Evolutionary conservation across 129 eudicot genomes (phyloP).

Genomic region (Flaveria ramosissima): DNA sequence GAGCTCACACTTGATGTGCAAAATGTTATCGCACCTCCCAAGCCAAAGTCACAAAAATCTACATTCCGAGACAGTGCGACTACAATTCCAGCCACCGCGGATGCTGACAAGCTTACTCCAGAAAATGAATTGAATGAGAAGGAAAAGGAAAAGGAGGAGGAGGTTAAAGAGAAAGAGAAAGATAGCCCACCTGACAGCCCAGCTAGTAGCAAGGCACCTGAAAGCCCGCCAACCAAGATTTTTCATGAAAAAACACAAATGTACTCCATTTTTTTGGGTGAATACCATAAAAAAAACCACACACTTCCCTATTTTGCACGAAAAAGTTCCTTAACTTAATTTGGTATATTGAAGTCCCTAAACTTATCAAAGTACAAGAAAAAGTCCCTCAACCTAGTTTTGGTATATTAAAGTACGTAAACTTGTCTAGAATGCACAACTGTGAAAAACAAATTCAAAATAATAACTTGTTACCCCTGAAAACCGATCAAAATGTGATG

Average conservation of each 20-base stretch:
- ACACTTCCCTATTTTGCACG: background rate
- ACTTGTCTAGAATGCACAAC: conserved; percentile 1
- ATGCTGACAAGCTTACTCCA: conserved; percentile 39
- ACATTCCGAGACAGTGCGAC: conserved; percentile 23
- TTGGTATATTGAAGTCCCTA: background rate
- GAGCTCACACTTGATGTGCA: conserved; percentile 90
- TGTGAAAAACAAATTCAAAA: background rate
- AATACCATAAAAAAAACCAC: background rate
- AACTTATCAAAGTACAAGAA: background rate
- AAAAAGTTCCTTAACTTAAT: background rate
- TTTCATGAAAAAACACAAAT: conserved; percentile 49
- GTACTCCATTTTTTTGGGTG: conserved; percentile 24
- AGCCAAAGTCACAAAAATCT: conserved; percentile 51
- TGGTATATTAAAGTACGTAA: background rate
- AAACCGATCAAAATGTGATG: background rate
- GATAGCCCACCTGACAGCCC: conserved; percentile 66
- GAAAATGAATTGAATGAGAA: conserved; percentile 42
- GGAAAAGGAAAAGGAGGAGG: conserved; percentile 30
- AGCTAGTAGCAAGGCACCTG: conserved; percentile 47
- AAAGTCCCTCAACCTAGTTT: background rate
- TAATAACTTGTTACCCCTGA: background rate
- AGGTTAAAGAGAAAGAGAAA: conserved; percentile 7
- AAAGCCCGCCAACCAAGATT: conserved; percentile 42
- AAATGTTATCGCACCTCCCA: conserved; percentile 86
- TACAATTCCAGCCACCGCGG: conserved; percentile 39